Conservation (phyloP, 345 rosid genomes). For the Sonneratia alba region DNA sequence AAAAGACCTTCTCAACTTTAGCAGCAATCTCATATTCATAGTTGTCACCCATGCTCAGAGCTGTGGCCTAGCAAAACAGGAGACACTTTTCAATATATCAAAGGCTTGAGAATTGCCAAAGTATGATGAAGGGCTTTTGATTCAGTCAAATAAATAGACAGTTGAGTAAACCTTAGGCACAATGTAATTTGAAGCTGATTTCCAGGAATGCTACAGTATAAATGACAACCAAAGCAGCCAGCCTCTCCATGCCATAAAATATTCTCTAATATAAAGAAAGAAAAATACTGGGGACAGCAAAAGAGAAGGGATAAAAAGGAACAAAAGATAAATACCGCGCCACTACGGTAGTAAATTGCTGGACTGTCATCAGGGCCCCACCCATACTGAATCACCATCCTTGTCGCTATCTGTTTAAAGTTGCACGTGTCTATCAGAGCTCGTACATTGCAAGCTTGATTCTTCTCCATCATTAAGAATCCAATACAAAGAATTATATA, state of each 20-base stretch:
- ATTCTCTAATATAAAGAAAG: neutral
- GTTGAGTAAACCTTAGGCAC: neutral
- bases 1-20: conserved; percentile 74
- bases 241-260: neutral
- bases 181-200: neutral
- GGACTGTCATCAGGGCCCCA: conserved; percentile 98
- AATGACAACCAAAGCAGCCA: neutral
- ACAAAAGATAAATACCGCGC: conserved; percentile 49
- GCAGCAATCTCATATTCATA: conserved; percentile 78
- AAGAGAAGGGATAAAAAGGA: conserved; percentile 12
- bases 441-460: neutral
- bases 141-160: neutral
- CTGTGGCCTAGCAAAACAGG: conserved; percentile 34
- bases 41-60: conserved; percentile 80
- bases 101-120: neutral
- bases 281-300: neutral
- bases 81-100: neutral
- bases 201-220: neutral
- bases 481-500: conserved; percentile 4
- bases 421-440: conserved; percentile 10
- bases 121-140: neutral
- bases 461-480: neutral
- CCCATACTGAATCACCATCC: conserved; percentile 94
- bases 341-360: conserved; percentile 61
- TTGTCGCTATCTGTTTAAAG: conserved; percentile 67